Base-by-base conservation (phyloP, 1,139 yeast species). In the Pichia sp. region DNA sequence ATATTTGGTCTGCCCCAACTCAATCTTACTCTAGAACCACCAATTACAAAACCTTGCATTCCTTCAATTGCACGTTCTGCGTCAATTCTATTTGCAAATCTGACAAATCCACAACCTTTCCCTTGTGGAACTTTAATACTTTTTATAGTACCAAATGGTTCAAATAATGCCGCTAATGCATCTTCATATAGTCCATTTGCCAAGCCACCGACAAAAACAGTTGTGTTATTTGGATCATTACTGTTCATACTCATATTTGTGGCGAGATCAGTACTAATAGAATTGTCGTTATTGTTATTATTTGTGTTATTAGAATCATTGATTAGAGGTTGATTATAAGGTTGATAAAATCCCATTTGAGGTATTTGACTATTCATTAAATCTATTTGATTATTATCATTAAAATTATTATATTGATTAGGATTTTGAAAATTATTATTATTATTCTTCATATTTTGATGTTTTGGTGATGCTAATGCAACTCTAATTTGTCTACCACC, bases 161-260 rank as follows among this genome's bases (percentile, higher is more conserved):
- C 80, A 66, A 89, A 89, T 42, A 83, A 71, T 4, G 85, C 70
- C 53, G 81, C 75, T 41, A 90, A 67, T 34, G 89, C 86, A 42
- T 80, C 83, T 59, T 87, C 97, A 20, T 79, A 71, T 27, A 87
- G 87, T 42, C 81, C 80, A 23, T 82, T 71, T 8, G 92, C 80
- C 40, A 89, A 67, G 0, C 97, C 97, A 26, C 97, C 97, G 24
- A 89, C 92, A 62, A 89, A 89, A n/a, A 89, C 96, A 0, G 97
- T 89, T 11, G 96, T 87, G 62, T 87, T 89, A 59, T 76, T 80
- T 22, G 90, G 89, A 58, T 87, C 95, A 35, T 82, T 32, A n/a
- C 75, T 80, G 16, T n/a, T n/a, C n/a, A n/a, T n/a, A n/a, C n/a
- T n/a, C n/a, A n/a, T n/a, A n/a, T n/a, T n/a, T n/a, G n/a, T n/a